Conservation (phyloP, 768 basidiomycete species). For the Lactarius quietus region DNA sequence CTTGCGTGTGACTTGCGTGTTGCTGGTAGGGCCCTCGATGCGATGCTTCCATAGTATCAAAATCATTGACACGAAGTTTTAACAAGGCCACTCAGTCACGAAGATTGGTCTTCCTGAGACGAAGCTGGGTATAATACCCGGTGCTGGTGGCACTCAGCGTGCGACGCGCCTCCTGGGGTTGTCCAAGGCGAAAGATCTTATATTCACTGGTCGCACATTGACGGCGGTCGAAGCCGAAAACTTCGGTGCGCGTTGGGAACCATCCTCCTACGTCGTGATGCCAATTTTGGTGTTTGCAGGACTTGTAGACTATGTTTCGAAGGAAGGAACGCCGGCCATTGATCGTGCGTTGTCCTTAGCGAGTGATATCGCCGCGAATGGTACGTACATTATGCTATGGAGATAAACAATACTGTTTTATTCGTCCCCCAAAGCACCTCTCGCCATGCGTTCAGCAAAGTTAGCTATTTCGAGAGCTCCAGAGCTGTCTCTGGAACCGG, state of each 20-base stretch:
- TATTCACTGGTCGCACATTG: slow-evolving; percentile 74
- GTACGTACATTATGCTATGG: slow-evolving; percentile 36
- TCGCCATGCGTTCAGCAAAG: slow-evolving; percentile 87
- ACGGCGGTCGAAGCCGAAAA: slow-evolving; percentile 64
- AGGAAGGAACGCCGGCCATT: slow-evolving; percentile 54
- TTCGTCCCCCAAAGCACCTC: slow-evolving; percentile 52
- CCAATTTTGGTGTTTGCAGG: slow-evolving; percentile 42
- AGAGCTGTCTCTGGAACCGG: slow-evolving; percentile 76
- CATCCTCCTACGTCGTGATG: not conserved
- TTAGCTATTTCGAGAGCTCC: slow-evolving; percentile 75
- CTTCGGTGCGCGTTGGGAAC: slow-evolving; percentile 48
- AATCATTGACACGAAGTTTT: not conserved
- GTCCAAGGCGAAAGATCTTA: slow-evolving; percentile 80
- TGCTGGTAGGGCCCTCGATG: slow-evolving; percentile 54
- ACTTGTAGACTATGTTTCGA: slow-evolving; percentile 76
- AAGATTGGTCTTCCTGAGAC: slow-evolving; percentile 89
- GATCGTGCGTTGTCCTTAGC: slow-evolving; percentile 73
- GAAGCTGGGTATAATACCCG: slow-evolving; percentile 78
- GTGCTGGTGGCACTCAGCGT: slow-evolving; percentile 87
- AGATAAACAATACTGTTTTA: not conserved
- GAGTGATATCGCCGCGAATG: slow-evolving; percentile 60
- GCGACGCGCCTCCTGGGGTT: slow-evolving; percentile 72
- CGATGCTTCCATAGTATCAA: not conserved
- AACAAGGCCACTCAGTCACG: slow-evolving; percentile 57
- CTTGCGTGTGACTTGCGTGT: slow-evolving; percentile 89